Conservation (phyloP, 495 filamentous ascomycete genomes). For the Penicillium paxilli region DNA sequence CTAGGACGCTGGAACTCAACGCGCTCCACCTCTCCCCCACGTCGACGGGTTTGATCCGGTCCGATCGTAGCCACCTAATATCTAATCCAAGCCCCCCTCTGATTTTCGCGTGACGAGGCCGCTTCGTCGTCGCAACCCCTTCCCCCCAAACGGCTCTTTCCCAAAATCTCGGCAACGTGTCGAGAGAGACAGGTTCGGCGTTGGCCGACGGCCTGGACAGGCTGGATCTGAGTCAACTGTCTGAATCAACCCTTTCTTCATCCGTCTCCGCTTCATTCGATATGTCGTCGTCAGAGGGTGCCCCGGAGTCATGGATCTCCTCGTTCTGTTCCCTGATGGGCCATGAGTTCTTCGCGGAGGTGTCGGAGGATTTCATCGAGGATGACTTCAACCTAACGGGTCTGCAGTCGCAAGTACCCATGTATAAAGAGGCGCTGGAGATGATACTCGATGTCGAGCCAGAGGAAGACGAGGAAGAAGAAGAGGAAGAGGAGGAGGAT, state of each 20-base stretch:
- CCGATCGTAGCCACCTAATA: constrained; percentile 1
- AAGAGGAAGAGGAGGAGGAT: constrained; percentile 71
- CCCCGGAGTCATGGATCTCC: constrained; percentile 94
- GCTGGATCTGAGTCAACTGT: constrained; percentile 54
- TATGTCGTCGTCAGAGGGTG: constrained; percentile 73
- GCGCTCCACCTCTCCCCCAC: neutral
- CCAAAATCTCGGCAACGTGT: constrained; percentile 49
- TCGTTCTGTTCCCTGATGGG: constrained; percentile 94
- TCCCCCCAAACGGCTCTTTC: constrained; percentile 11
- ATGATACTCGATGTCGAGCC: constrained; percentile 99
- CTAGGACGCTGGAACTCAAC: neutral
- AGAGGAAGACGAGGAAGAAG: constrained; percentile 85
- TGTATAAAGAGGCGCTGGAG: constrained; percentile 97
- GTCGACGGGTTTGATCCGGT: neutral
- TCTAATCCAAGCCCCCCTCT: constrained; percentile 9
- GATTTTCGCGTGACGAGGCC: constrained; percentile 29
- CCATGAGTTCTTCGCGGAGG: constrained; percentile 98
- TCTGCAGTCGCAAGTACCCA: constrained; percentile 89
- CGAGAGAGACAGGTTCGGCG: constrained; percentile 52
- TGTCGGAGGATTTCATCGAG: constrained; percentile 98
- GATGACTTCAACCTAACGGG: constrained; percentile 99
- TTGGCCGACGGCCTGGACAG: constrained; percentile 53
- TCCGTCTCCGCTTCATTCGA: constrained; percentile 50
- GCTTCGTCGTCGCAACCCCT: constrained; percentile 20
- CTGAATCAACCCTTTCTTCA: constrained; percentile 48